phyloP scores from a whole-genome alignment of 148 eudicot genomes.

The Fallopia convolvulus region DNA sequence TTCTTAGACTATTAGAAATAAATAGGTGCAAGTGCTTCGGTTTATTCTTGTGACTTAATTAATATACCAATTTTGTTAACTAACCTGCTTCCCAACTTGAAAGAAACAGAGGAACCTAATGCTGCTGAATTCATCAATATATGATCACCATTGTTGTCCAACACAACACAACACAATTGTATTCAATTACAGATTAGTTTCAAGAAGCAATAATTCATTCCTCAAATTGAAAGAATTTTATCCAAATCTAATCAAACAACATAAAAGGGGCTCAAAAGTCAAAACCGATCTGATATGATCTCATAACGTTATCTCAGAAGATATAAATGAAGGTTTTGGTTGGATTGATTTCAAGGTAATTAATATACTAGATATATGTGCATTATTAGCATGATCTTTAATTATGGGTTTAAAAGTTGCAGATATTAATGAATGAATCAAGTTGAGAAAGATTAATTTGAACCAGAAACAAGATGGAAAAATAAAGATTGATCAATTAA shows the following conservation, averaged over 20 bases:
- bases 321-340: background rate
- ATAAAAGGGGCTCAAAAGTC: background rate
- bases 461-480: too few species aligned
- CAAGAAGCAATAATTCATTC: background rate
- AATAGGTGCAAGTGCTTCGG: too few species aligned
- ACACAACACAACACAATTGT: background rate
- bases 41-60: too few species aligned
- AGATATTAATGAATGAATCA: background rate
- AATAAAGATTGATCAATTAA: background rate
- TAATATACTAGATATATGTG: background rate
- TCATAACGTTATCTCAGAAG: too few species aligned
- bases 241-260: background rate
- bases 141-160: background rate
- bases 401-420: background rate
- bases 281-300: background rate
- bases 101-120: constrained; percentile 31
- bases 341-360: background rate
- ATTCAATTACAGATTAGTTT: background rate
- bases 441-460: background rate
- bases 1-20: too few species aligned
- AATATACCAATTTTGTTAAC: too few species aligned
- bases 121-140: background rate
- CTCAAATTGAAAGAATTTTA: background rate
- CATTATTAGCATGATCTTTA: background rate
- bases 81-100: constrained; percentile 33